Percentiles rank a stretch among this genome's conserved stretches.
Conservation (phyloP, 116 monocot genomes). For the Iris pallida region DNA sequence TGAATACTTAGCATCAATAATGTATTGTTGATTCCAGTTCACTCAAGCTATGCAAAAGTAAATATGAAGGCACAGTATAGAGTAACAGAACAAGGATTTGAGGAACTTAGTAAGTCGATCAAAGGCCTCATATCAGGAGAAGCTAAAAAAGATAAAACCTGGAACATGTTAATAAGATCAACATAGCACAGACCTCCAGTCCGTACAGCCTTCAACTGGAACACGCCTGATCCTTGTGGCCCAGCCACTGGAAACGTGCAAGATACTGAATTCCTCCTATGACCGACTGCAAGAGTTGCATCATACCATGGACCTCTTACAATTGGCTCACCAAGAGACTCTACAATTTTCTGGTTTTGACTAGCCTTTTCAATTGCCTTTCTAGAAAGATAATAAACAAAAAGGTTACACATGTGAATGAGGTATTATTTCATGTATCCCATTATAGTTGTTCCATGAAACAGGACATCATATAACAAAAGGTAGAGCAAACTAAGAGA, state of each 20-base stretch:
- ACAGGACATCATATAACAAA: no score
- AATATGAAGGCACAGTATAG: no score
- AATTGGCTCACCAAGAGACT: conserved; percentile 82
- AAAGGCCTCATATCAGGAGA: background rate
- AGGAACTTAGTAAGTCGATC: no score
- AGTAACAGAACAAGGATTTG: no score
- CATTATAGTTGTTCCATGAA: no score
- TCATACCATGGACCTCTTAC: conserved; percentile 91
- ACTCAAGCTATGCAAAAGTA: no score
- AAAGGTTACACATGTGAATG: background rate
- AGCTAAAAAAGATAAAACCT: background rate
- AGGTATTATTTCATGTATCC: background rate
- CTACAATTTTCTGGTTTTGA: conserved; percentile 60
- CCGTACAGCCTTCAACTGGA: conserved; percentile 79
- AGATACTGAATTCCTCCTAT: conserved; percentile 66
- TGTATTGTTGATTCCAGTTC: no score
- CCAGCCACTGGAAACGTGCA: conserved; percentile 93
- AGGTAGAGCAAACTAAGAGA: no score
- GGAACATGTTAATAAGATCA: background rate
- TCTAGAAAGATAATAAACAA: conserved; percentile 32
- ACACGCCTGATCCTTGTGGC: conserved; percentile 72
- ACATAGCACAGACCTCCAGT: conserved; percentile 47
- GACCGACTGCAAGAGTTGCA: conserved; percentile 80
- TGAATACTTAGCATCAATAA: no score
- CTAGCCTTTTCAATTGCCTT: conserved; percentile 89